These are phyloP conservation scores for Cronartium quercuum DNA, from an alignment of 1,284 basidiomycete genomes.

Conservation along the genomic window DNA sequence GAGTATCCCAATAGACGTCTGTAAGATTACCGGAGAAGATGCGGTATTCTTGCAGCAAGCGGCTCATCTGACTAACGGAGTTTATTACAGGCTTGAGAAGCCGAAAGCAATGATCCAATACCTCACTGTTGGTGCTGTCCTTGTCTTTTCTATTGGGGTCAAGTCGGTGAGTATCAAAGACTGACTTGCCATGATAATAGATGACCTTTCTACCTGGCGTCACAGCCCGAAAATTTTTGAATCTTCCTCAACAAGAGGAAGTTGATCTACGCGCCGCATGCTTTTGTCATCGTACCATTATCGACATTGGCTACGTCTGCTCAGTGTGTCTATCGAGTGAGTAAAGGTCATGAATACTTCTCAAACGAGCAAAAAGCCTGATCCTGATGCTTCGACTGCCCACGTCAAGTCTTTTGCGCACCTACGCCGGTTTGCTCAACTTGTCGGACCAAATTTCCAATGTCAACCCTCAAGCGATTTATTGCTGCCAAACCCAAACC, in stretches of 20 bases:
- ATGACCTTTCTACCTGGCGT: conserved; percentile 85
- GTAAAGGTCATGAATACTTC: conserved; percentile 47
- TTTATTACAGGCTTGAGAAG: conserved; percentile 76
- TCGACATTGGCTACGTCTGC: conserved; percentile 96
- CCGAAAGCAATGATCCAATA: conserved; percentile 79
- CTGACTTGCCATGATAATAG: conserved; percentile 52
- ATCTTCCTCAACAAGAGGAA: conserved; percentile 83
- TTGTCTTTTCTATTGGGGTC: neutral
- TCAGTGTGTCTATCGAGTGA: conserved; percentile 88
- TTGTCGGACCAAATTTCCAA: conserved; percentile 34
- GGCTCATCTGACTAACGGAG: conserved; percentile 85
- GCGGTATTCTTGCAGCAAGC: conserved; percentile 97
- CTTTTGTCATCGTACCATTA: conserved; percentile 95
- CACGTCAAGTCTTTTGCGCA: conserved; percentile 21
- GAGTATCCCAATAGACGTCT: conserved; percentile 93
- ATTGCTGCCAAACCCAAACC: conserved; percentile 6
- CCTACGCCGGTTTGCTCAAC: conserved; percentile 34
- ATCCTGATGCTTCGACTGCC: neutral
- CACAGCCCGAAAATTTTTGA: conserved; percentile 67
- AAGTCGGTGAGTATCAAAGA: neutral
- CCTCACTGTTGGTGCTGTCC: conserved; percentile 60
- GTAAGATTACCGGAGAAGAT: conserved; percentile 81
- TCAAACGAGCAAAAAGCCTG: neutral
- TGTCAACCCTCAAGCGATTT: conserved; percentile 28
- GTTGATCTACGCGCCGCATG: conserved; percentile 96